These are phyloP conservation scores for Claviceps fusiformis DNA, from an alignment of 2,329 filamentous ascomycete species.

Conservation along the genomic window DNA sequence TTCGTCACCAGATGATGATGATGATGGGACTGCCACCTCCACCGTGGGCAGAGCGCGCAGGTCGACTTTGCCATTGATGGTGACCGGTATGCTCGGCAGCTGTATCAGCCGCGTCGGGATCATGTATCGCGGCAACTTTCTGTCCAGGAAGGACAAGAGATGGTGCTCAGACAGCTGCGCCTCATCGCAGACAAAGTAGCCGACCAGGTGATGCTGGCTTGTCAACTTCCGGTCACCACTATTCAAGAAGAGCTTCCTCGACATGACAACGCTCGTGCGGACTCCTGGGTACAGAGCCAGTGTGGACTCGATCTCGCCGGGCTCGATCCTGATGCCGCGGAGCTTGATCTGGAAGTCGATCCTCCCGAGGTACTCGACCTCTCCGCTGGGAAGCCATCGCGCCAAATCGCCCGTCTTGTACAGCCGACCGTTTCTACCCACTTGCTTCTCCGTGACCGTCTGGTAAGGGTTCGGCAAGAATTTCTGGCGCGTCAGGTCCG, in stretches of 20 bases:
- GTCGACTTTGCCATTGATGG: neutral
- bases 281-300: neutral
- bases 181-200: slow-evolving; percentile 2
- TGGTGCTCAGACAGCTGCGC: neutral
- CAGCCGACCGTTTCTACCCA: neutral
- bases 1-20: too few relatives aligned
- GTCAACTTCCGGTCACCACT: neutral
- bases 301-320: slow-evolving; percentile 1
- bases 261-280: neutral
- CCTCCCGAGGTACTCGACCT: slow-evolving; percentile 1
- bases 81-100: neutral
- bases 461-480: slow-evolving; percentile 1
- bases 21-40: neutral
- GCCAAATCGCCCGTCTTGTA: slow-evolving; percentile 2
- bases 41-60: neutral
- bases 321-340: slow-evolving; percentile 1
- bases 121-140: slow-evolving; percentile 1
- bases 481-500: neutral
- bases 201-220: neutral
- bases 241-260: neutral
- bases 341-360: slow-evolving; percentile 3
- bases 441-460: neutral
- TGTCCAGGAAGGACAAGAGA: neutral
- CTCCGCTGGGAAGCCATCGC: slow-evolving; percentile 1
- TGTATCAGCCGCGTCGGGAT: neutral